These are phyloP conservation scores for Myochromella boudieri DNA, from an alignment of 768 basidiomycete species.

Conservation along the genomic window DNA sequence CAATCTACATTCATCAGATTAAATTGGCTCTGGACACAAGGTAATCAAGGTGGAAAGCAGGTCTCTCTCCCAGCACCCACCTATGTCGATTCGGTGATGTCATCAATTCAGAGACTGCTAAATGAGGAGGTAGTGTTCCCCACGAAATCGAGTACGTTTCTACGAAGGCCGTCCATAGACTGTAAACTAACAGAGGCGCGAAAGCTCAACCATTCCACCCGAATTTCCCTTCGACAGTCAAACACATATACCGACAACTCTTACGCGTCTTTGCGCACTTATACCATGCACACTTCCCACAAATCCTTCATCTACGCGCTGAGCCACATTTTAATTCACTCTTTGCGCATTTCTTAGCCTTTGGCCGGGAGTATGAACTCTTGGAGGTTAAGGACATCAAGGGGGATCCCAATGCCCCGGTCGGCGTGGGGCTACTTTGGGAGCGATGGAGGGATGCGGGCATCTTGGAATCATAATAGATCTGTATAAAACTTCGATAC, in stretches of 20 bases:
- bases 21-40: slow-evolving; percentile 94
- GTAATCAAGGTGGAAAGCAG: slow-evolving; percentile 88
- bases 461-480: slow-evolving; percentile 33
- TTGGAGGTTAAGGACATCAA: slow-evolving; percentile 87
- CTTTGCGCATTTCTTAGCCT: slow-evolving; percentile 97
- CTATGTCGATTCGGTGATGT: slow-evolving; percentile 98
- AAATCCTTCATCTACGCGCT: slow-evolving; percentile 88
- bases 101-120: slow-evolving; percentile 90
- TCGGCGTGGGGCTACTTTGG: slow-evolving; percentile 79
- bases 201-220: slow-evolving; percentile 84
- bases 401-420: slow-evolving; percentile 57
- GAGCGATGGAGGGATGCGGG: slow-evolving; percentile 92
- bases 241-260: slow-evolving; percentile 95
- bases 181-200: background rate
- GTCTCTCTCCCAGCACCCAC: slow-evolving; percentile 89
- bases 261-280: slow-evolving; percentile 97
- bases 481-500: too few relatives aligned
- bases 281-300: slow-evolving; percentile 91
- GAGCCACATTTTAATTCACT: slow-evolving; percentile 97
- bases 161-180: background rate
- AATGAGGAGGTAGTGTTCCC: slow-evolving; percentile 96
- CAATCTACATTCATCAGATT: slow-evolving; percentile 55
- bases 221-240: slow-evolving; percentile 85
- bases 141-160: slow-evolving; percentile 81
- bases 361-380: slow-evolving; percentile 91